These are phyloP conservation scores for Cryptosporidium canis DNA, from an alignment of 169 alveolate species.

Conservation along the genomic window DNA sequence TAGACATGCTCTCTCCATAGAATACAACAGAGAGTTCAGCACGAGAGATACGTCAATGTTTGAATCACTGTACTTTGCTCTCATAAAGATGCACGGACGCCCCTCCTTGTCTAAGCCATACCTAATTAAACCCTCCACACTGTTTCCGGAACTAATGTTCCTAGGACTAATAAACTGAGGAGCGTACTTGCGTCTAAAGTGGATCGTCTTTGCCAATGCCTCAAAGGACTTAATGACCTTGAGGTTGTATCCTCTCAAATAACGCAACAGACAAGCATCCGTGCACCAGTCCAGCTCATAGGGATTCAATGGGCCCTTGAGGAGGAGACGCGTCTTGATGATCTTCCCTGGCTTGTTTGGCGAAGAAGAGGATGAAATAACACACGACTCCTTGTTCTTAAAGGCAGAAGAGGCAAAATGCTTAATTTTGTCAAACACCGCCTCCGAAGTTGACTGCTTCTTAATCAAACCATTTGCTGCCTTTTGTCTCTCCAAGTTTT, in stretches of 20 bases:
- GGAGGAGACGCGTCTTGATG: constrained; percentile 49
- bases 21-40: constrained; percentile 51
- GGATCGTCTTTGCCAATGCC: constrained; percentile 66
- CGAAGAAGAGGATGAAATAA: constrained; percentile 42
- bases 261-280: constrained; percentile 55
- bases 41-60: constrained; percentile 44
- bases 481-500: constrained; percentile 35
- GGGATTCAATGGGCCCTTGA: constrained; percentile 51
- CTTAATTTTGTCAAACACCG: constrained; percentile 38
- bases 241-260: constrained; percentile 59
- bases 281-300: constrained; percentile 69
- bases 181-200: constrained; percentile 64
- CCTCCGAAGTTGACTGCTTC: constrained; percentile 67
- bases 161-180: constrained; percentile 69
- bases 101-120: constrained; percentile 59
- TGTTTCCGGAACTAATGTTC: constrained; percentile 47
- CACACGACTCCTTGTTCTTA: constrained; percentile 54
- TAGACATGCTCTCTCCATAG: constrained; percentile 70
- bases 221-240: constrained; percentile 64
- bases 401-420: constrained; percentile 67
- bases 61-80: constrained; percentile 65
- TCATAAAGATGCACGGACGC: constrained; percentile 66
- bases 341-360: constrained; percentile 66
- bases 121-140: constrained; percentile 51
- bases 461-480: constrained; percentile 45